These are phyloP conservation scores for Cystobasidiaceae sp. DNA, from an alignment of 1,284 basidiomycete genomes.

Conservation along the genomic window DNA sequence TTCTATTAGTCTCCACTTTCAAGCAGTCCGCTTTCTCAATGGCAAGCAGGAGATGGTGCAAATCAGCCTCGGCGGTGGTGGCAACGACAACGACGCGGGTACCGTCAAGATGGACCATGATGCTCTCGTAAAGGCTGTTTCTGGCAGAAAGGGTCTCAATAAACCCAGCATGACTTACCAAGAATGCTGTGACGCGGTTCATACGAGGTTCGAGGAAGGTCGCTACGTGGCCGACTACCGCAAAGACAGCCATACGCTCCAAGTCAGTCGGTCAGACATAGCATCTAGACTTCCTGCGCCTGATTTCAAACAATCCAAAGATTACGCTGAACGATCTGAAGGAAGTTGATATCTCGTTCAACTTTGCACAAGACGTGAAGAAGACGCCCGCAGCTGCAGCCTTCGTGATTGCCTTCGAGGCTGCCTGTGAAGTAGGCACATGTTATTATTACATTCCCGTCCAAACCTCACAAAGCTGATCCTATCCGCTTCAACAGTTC, in stretches of 20 bases:
- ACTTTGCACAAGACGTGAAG: neutral
- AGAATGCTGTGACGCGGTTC: constrained; percentile 4
- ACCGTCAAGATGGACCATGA: neutral
- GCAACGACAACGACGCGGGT: constrained; percentile 1
- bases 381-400: neutral
- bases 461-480: neutral
- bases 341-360: neutral
- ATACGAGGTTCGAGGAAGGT: neutral
- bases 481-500: neutral
- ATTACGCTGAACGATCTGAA: neutral
- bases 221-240: neutral
- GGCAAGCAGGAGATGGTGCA: constrained; percentile 19
- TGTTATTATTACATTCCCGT: neutral
- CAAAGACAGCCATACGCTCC: neutral
- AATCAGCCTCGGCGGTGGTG: neutral
- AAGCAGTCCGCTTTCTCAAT: constrained; percentile 26
- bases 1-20: neutral
- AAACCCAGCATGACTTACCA: neutral
- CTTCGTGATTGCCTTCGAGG: constrained; percentile 20
- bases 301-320: neutral
- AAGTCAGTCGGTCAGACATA: neutral
- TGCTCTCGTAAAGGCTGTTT: neutral
- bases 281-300: neutral
- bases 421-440: constrained; percentile 18
- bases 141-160: constrained; percentile 18